These are phyloP conservation scores for Fusarium equiseti DNA, from an alignment of 2,329 filamentous ascomycete genomes.

Conservation along the genomic window DNA sequence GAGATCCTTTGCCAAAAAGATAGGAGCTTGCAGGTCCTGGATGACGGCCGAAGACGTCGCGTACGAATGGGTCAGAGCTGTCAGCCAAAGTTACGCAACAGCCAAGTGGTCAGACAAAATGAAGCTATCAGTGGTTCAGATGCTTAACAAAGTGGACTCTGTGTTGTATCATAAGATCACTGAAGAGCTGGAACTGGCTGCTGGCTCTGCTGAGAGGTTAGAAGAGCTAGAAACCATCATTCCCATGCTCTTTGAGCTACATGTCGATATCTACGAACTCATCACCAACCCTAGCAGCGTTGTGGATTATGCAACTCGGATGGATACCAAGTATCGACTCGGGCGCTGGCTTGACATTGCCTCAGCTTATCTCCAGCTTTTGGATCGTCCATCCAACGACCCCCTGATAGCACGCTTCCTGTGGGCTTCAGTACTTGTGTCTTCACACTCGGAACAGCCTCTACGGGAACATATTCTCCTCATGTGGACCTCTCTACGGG, in stretches of 20 bases:
- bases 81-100: slow-evolving; percentile 65
- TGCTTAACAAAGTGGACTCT: slow-evolving; percentile 66
- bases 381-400: slow-evolving; percentile 52
- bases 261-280: slow-evolving; percentile 70
- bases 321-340: slow-evolving; percentile 63
- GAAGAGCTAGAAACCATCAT: slow-evolving; percentile 59
- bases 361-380: slow-evolving; percentile 57
- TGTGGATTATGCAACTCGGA: slow-evolving; percentile 61
- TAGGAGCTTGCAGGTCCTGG: slow-evolving; percentile 60
- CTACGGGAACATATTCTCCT: slow-evolving; percentile 68
- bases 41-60: slow-evolving; percentile 68
- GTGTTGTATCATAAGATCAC: slow-evolving; percentile 62
- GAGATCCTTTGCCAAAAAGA: slow-evolving; percentile 61
- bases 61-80: slow-evolving; percentile 67
- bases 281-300: slow-evolving; percentile 68
- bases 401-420: slow-evolving; percentile 65
- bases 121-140: slow-evolving; percentile 68
- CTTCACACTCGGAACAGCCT: slow-evolving; percentile 64
- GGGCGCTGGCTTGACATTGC: slow-evolving; percentile 65
- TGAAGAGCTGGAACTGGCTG: slow-evolving; percentile 55
- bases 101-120: slow-evolving; percentile 69
- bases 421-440: slow-evolving; percentile 68
- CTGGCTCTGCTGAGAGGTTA: slow-evolving; percentile 45
- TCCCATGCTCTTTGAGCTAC: slow-evolving; percentile 72
- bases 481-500: slow-evolving; percentile 70